These are phyloP conservation scores for Microdochium trichocladiopsis DNA, from an alignment of 2,329 filamentous ascomycete species.

Conservation along the genomic window DNA sequence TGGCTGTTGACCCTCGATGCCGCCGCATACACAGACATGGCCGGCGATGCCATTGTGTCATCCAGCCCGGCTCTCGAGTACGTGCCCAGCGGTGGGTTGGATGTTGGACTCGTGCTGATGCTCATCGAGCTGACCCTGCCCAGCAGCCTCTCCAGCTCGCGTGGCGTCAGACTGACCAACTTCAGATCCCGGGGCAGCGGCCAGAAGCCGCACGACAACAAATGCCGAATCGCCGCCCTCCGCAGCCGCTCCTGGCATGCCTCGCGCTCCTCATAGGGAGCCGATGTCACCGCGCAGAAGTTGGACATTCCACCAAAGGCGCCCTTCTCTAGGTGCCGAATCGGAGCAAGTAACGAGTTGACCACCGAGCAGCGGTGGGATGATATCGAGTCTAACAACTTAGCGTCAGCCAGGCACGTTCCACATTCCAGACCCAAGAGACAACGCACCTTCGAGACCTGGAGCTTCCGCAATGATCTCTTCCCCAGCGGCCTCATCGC, in stretches of 20 bases:
- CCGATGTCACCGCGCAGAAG: neutral
- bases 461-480: neutral
- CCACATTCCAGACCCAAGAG: neutral
- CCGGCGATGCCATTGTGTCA: neutral
- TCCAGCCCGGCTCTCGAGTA: neutral
- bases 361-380: neutral
- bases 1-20: neutral
- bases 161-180: neutral
- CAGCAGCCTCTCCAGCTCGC: neutral
- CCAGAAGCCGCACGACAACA: neutral
- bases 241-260: neutral
- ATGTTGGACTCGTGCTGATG: neutral
- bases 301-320: neutral
- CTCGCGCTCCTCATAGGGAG: neutral
- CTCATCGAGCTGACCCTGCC: neutral
- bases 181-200: neutral
- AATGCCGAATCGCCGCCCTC: neutral
- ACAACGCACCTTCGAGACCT: neutral
- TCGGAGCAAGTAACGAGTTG: neutral
- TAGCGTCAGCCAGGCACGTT: neutral
- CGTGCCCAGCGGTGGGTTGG: neutral
- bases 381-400: neutral
- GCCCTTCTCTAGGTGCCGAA: neutral
- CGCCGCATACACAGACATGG: neutral
- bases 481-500: neutral